Conservation (phyloP, 495 filamentous ascomycete species). For the Aspergillus avenaceus region DNA sequence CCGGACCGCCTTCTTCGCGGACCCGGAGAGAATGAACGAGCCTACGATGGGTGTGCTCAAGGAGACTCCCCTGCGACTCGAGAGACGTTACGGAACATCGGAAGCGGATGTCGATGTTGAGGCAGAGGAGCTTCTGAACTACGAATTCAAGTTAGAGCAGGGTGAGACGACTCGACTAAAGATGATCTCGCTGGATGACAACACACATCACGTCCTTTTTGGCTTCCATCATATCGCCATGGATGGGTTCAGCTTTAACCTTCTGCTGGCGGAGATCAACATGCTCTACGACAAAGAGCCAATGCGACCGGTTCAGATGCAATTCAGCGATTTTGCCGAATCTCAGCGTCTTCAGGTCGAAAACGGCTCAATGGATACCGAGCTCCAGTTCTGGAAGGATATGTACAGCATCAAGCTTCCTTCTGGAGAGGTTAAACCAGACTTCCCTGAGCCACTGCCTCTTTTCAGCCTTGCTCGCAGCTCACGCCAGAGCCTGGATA, state of each 20-base stretch:
- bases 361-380: conserved; percentile 6
- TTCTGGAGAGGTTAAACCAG: conserved; percentile 16
- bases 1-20: conserved; percentile 1
- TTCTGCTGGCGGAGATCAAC: too few species aligned
- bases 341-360: conserved; percentile 2
- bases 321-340: not conserved
- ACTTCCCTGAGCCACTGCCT: conserved; percentile 18
- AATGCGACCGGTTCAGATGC: not conserved
- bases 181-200: not conserved
- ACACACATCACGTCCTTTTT: conserved; percentile 3
- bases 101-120: not conserved
- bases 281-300: too few species aligned
- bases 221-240: conserved; percentile 7
- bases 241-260: conserved; percentile 5
- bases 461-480: conserved; percentile 18
- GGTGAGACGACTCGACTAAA: conserved; percentile 1
- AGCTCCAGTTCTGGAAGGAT: conserved; percentile 24
- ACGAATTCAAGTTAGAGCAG: not conserved
- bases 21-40: not conserved
- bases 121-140: not conserved
- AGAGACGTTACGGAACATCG: too few species aligned
- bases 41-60: not conserved
- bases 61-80: too few species aligned
- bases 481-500: not conserved
- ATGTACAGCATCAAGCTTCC: too few species aligned